Percentiles rank a stretch among this genome's conserved stretches.
These are phyloP conservation scores for Bothriochloa decipiens DNA, from an alignment of 176 grass and related monocot species.

Conservation along the genomic window DNA sequence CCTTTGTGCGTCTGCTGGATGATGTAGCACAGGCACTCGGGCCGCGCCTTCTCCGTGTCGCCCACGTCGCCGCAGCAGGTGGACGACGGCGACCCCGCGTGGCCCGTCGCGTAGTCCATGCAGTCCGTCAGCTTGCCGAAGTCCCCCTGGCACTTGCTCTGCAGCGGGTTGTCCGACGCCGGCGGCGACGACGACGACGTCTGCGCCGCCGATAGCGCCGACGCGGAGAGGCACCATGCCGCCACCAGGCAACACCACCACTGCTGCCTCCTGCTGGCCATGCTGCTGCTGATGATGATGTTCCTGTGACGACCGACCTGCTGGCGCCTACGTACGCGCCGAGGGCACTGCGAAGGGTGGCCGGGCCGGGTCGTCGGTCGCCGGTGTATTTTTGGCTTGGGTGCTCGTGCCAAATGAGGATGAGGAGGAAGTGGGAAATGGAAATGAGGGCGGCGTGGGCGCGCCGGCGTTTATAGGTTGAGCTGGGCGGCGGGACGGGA, in stretches of 20 bases:
- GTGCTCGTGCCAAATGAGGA: not conserved
- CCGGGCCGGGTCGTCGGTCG: not conserved
- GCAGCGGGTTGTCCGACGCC: slow-evolving; percentile 48
- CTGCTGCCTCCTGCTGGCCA: not conserved
- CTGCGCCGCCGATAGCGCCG: not conserved
- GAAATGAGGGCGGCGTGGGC: not conserved
- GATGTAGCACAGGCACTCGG: slow-evolving; percentile 80
- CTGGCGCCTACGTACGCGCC: not conserved
- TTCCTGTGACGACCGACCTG: not conserved
- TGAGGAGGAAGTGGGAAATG: not conserved
- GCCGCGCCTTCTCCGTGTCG: slow-evolving; percentile 43
- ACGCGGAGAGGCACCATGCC: not conserved
- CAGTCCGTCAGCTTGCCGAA: slow-evolving; percentile 66
- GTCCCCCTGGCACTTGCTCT: slow-evolving; percentile 57
- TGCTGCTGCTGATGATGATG: not conserved
- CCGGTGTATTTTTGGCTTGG: not conserved
- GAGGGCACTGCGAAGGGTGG: not conserved
- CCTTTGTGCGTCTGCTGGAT: slow-evolving; percentile 75
- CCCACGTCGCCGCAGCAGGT: slow-evolving; percentile 59
- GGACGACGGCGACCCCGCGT: slow-evolving; percentile 50
- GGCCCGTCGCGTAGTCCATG: slow-evolving; percentile 72
- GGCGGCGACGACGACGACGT: not conserved
- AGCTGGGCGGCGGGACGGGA: not conserved
- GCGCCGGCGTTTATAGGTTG: slow-evolving; percentile 39
- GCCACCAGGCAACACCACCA: not conserved